These are phyloP conservation scores for Trypethelium eluteriae DNA, from an alignment of 495 filamentous ascomycete species.

Conservation along the genomic window DNA sequence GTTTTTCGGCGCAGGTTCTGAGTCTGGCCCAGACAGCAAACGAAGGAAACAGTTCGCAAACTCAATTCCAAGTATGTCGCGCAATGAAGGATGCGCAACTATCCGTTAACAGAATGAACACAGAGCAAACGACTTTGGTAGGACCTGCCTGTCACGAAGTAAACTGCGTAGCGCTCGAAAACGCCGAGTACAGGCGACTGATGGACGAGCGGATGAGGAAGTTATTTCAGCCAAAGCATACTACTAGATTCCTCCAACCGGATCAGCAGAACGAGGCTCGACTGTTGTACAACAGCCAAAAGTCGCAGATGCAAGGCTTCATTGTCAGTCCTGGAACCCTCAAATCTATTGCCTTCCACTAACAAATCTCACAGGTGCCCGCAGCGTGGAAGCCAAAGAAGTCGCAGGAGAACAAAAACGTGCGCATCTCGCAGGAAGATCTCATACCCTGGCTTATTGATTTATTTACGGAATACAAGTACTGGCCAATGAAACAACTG, in stretches of 20 bases:
- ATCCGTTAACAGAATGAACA: neutral
- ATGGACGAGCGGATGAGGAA: conserved; percentile 53
- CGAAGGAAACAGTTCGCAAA: conserved; percentile 16
- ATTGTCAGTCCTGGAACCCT: neutral
- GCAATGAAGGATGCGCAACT: neutral
- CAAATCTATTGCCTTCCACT: neutral
- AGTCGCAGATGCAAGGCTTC: neutral
- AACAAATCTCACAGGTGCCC: neutral
- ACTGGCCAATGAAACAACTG: conserved; percentile 82
- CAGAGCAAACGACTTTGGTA: conserved; percentile 73
- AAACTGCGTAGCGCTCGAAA: conserved; percentile 66
- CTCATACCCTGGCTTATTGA: conserved; percentile 74
- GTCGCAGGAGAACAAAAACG: conserved; percentile 68
- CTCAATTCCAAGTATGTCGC: conserved; percentile 62
- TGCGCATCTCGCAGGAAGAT: conserved; percentile 77
- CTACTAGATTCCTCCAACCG: conserved; percentile 39
- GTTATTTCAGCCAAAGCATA: conserved; percentile 55
- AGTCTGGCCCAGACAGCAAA: conserved; percentile 23
- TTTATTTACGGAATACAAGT: conserved; percentile 73
- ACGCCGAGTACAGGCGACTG: conserved; percentile 60
- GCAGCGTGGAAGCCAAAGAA: conserved; percentile 26
- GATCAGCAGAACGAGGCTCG: conserved; percentile 1
- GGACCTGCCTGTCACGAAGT: conserved; percentile 70
- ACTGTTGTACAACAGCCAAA: conserved; percentile 1
- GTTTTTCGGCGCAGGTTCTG: neutral